These are phyloP conservation scores for Talaromyces sp. DNA, from an alignment of 2,329 filamentous ascomycete genomes.

Conservation along the genomic window DNA sequence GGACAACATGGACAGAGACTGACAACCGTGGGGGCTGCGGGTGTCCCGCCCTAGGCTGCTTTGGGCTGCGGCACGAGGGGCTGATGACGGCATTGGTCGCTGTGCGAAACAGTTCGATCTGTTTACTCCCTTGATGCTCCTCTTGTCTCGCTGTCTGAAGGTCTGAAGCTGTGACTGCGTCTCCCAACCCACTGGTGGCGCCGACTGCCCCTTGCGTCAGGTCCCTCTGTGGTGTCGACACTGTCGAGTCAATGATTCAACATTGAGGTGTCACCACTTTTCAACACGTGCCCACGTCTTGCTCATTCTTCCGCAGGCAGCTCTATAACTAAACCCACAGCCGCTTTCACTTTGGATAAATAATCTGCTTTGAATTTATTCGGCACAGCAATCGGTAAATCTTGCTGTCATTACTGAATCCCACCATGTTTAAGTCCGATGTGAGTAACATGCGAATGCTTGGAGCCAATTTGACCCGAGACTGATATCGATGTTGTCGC, in stretches of 20 bases:
- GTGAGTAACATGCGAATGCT: conserved; percentile 1
- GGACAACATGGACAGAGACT: not conserved
- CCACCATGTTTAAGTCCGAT: conserved; percentile 28
- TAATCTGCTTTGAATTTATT: not conserved
- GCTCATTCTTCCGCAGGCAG: not conserved
- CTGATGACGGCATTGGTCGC: conserved; percentile 8
- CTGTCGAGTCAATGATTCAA: too few relatives aligned
- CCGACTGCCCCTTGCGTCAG: not conserved
- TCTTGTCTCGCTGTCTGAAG: not conserved
- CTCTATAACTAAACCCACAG: not conserved
- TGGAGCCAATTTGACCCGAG: not conserved
- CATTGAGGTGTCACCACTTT: not conserved
- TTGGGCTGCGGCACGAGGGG: conserved; percentile 4
- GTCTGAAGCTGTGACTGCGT: not conserved
- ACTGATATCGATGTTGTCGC: not conserved
- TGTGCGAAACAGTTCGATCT: not conserved
- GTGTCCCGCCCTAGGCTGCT: conserved; percentile 9
- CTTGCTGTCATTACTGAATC: not conserved
- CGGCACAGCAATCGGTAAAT: not conserved
- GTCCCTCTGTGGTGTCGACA: not conserved
- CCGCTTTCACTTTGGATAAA: not conserved
- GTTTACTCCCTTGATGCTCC: not conserved
- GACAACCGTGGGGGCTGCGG: not conserved
- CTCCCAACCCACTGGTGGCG: not conserved
- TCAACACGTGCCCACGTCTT: not conserved